Evolutionary conservation across 106 monocot genomes (phyloP), one percentile per base, ranked within the genome.

Genomic region (Phalaenopsis aphrodite): DNA sequence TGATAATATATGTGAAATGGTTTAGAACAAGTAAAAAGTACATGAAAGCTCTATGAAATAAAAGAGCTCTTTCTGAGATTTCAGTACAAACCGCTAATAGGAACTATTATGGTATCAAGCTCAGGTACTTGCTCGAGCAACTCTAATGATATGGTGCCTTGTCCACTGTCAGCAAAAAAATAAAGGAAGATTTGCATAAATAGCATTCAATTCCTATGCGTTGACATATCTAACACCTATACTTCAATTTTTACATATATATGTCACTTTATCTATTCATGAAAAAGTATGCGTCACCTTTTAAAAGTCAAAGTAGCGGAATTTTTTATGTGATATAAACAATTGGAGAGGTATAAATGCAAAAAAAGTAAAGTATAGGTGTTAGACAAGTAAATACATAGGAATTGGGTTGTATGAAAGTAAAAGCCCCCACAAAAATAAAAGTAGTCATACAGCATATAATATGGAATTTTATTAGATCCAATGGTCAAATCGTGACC

Each of bases 131-230:
- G 87, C 79, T 92, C 92, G 58, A 97, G 84, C 46, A 97, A 82
- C 84, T 97, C 96, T 57, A 97, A 76, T 38, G 92, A 84, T 61
- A 94, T 80, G 73, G 96, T 97, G 56, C 96, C 96, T 77, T 94
- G 96, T 67, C 96, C 96, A 86, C 96, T 97, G 79, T 5, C 56
- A 88, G 72, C 14, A 75, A 9, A 52, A 15, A 71, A 61, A 30
- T 30, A 30, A 30, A 30, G 30, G 30, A 30, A 30, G 30, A 30
- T 30, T 30, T 30, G 30, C 30, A 30, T 30, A 30, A 0, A 30
- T 30, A 30, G 30, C 30, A 30, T 30, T 30, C 30, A 30, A 30
- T 30, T 30, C 30, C 30, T 30, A 30, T 30, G 30, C 0, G 30
- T 30, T 30, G 30, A 30, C 30, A 30, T 30, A 30, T 30, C 30